Percentiles rank a stretch among this genome's conserved stretches.
Conservation (phyloP, 139 green algal species). For the Edaphochlamys debaryana region DNA sequence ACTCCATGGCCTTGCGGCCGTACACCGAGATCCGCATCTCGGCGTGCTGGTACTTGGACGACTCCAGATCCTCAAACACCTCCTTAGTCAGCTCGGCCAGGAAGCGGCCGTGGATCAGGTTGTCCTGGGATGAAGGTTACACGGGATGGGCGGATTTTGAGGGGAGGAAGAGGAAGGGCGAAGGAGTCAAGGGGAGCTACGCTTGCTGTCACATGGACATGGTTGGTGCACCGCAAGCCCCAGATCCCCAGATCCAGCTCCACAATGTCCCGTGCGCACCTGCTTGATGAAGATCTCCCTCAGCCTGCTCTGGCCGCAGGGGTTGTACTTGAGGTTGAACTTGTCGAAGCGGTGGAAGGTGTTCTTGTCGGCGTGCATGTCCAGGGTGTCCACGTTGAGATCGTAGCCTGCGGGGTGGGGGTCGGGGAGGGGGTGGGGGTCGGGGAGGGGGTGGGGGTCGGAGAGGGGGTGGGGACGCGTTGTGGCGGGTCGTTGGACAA, state of each 20-base stretch:
- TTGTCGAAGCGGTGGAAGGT: slow-evolving; percentile 95
- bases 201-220: too few relatives aligned
- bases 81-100: slow-evolving; percentile 98
- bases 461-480: too few relatives aligned
- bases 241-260: too few relatives aligned
- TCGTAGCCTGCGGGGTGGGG: slow-evolving; percentile 78
- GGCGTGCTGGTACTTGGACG: slow-evolving; percentile 95
- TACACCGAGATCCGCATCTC: slow-evolving; percentile 76
- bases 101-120: slow-evolving; percentile 93
- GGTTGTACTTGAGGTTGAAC: slow-evolving; percentile 99
- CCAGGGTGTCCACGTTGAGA: slow-evolving; percentile 98
- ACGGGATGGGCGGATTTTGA: too few relatives aligned
- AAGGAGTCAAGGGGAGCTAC: too few relatives aligned
- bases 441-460: neutral
- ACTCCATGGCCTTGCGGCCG: slow-evolving; percentile 88
- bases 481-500: too few relatives aligned
- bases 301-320: slow-evolving; percentile 95
- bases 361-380: slow-evolving; percentile 99
- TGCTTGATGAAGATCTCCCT: slow-evolving; percentile 99
- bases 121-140: too few relatives aligned
- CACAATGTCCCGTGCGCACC: too few relatives aligned
- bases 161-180: too few relatives aligned
- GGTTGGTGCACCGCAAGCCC: neutral
- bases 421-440: too few relatives aligned
- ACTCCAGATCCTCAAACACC: slow-evolving; percentile 87